A percentile compares a stretch with the other conserved stretches of the same genome.
These are phyloP conservation scores for Jackrogersella minutella DNA, from an alignment of 495 filamentous ascomycete genomes.

Conservation along the genomic window DNA sequence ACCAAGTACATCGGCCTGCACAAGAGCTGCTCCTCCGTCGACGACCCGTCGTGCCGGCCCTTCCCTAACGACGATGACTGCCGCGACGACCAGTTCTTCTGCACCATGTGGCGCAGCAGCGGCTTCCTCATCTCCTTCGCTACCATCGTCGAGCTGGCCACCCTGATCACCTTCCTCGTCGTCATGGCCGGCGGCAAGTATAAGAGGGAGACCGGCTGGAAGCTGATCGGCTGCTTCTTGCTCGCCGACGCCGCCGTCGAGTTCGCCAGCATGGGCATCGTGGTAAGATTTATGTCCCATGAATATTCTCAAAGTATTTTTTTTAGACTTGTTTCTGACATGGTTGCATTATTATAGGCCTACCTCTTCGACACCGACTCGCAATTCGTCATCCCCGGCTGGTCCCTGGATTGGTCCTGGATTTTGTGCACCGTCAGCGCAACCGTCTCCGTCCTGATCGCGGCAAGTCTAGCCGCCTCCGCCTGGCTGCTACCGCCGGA, in stretches of 20 bases:
- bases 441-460: conserved; percentile 68
- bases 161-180: conserved; percentile 75
- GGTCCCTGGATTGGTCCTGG: conserved; percentile 81
- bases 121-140: conserved; percentile 88
- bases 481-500: conserved; percentile 76
- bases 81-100: conserved; percentile 78
- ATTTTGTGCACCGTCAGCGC: conserved; percentile 79
- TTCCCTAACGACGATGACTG: conserved; percentile 75
- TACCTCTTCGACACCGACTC: conserved; percentile 87
- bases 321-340: no score
- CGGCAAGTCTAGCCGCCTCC: conserved; percentile 67
- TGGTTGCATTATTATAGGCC: conserved; percentile 62
- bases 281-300: conserved; percentile 65
- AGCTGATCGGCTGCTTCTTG: conserved; percentile 70
- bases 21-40: conserved; percentile 70
- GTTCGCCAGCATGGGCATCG: conserved; percentile 75
- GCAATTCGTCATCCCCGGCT: conserved; percentile 81
- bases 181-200: conserved; percentile 79
- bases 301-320: no score
- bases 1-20: conserved; percentile 81
- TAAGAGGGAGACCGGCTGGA: conserved; percentile 81
- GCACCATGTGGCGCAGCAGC: conserved; percentile 87
- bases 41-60: conserved; percentile 48
- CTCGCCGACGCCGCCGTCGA: conserved; percentile 67
- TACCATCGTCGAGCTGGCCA: conserved; percentile 76